Evolutionary conservation across 257 asterid species (phyloP).

Genomic region (Forsythia viridissima): DNA sequence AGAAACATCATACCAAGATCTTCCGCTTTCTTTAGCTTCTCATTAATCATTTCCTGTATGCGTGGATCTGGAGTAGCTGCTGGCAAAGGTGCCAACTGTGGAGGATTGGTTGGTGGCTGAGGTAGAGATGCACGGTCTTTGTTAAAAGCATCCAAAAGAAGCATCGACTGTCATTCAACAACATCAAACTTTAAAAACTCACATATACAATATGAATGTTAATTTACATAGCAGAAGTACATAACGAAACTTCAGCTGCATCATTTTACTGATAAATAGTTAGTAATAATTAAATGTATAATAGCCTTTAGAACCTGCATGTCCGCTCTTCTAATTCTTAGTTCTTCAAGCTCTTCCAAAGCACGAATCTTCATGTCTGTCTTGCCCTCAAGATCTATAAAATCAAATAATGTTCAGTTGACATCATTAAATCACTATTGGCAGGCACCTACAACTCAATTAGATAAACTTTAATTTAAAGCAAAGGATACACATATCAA

Average conservation of each 20-base stretch:
- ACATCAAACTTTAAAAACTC: constrained; percentile 15
- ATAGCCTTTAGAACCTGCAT: constrained; percentile 60
- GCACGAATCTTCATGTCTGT: constrained; percentile 91
- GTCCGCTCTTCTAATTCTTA: constrained; percentile 90
- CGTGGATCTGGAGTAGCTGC: constrained; percentile 82
- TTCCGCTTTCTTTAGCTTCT: constrained; percentile 95
- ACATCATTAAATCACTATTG: constrained; percentile 20
- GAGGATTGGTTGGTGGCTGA: constrained; percentile 72
- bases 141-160: constrained; percentile 98
- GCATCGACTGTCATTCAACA: constrained; percentile 67
- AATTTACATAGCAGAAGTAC: neutral
- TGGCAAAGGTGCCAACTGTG: constrained; percentile 59
- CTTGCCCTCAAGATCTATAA: constrained; percentile 89
- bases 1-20: constrained; percentile 72
- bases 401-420: constrained; percentile 17
- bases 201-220: neutral
- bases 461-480: neutral
- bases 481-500: neutral
- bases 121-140: constrained; percentile 95
- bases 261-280: constrained; percentile 14
- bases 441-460: constrained; percentile 17
- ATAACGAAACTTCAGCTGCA: neutral
- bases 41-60: constrained; percentile 91
- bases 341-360: constrained; percentile 85
- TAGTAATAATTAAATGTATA: constrained; percentile 1